These are phyloP conservation scores for Chalciporus sphaerocephalus DNA, from an alignment of 768 basidiomycete species.

Conservation along the genomic window DNA sequence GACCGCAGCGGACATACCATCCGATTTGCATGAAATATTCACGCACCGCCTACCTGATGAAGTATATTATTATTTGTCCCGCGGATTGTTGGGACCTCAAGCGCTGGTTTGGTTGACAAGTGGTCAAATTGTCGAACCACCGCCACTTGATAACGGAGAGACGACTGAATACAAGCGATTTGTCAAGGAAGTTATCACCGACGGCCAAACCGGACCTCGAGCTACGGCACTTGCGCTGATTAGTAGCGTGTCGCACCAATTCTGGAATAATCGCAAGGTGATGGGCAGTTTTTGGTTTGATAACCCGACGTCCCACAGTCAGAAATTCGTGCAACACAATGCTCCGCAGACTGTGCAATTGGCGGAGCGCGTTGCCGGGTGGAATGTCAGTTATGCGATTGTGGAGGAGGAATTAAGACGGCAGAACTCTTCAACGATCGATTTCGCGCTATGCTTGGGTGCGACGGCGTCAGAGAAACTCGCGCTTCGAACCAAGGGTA, in stretches of 20 bases:
- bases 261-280: conserved; percentile 79
- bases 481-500: conserved; percentile 76
- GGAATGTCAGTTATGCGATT: conserved; percentile 81
- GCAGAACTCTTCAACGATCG: conserved; percentile 97
- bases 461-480: conserved; percentile 80
- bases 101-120: conserved; percentile 92
- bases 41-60: conserved; percentile 93
- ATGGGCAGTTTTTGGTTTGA: conserved; percentile 76
- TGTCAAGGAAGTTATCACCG: conserved; percentile 93
- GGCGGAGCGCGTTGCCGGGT: conserved; percentile 80
- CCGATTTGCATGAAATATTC: conserved; percentile 92
- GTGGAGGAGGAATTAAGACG: conserved; percentile 93
- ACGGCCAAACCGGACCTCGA: conserved; percentile 89
- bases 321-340: conserved; percentile 65
- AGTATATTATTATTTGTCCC: conserved; percentile 92
- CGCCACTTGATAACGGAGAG: conserved; percentile 92
- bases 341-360: conserved; percentile 78
- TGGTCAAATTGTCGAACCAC: conserved; percentile 78
- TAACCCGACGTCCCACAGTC: conserved; percentile 41
- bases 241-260: conserved; percentile 70
- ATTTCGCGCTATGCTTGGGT: conserved; percentile 90
- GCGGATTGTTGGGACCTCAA: conserved; percentile 84
- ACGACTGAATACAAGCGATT: conserved; percentile 93
- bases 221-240: conserved; percentile 88
- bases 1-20: conserved; percentile 83